Evolutionary conservation across 768 basidiomycete species (phyloP).

Genomic region (Mycena latifolia): DNA sequence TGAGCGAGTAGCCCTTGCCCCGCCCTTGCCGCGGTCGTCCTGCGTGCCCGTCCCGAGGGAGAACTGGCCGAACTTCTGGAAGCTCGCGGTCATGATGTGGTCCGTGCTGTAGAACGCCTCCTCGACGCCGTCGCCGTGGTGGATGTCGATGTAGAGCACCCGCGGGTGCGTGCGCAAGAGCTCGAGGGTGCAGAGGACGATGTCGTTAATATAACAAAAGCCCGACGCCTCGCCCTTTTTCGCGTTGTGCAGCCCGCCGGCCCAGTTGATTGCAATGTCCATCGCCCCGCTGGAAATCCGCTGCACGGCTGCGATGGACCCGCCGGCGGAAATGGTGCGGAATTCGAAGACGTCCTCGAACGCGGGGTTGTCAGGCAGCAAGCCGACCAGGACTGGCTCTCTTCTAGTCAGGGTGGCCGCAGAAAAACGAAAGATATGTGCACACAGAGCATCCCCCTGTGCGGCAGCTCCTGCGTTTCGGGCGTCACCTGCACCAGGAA

Average conservation of each 20-base stretch:
- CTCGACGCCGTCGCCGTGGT: conserved; percentile 99
- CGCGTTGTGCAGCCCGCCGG: conserved; percentile 97
- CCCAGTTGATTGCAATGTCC: conserved; percentile 98
- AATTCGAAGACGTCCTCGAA: conserved; percentile 98
- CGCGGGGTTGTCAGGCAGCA: conserved; percentile 86
- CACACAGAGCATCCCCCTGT: conserved; percentile 87
- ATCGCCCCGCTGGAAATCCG: conserved; percentile 82
- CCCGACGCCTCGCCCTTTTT: conserved; percentile 98
- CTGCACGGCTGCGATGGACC: conserved; percentile 91
- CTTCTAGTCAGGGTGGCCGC: conserved; percentile 46
- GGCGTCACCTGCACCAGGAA: conserved; percentile 91
- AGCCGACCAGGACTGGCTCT: conserved; percentile 73
- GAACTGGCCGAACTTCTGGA: conserved; percentile 98
- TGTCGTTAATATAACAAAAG: conserved; percentile 99
- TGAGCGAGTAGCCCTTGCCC: conserved; percentile 91
- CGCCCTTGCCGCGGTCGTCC: conserved; percentile 87
- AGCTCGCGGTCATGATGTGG: conserved; percentile 95
- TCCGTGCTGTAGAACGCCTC: conserved; percentile 99
- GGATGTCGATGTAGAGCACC: conserved; percentile 97
- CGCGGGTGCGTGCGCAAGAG: conserved; percentile 86
- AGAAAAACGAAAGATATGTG: not conserved
- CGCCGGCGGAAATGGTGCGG: conserved; percentile 96
- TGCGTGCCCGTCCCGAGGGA: conserved; percentile 92
- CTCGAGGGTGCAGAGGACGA: conserved; percentile 94
- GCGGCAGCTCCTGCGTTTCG: conserved; percentile 91